Conservation (phyloP, 805 yeast genomes). For the Kodamaea leandrae region DNA sequence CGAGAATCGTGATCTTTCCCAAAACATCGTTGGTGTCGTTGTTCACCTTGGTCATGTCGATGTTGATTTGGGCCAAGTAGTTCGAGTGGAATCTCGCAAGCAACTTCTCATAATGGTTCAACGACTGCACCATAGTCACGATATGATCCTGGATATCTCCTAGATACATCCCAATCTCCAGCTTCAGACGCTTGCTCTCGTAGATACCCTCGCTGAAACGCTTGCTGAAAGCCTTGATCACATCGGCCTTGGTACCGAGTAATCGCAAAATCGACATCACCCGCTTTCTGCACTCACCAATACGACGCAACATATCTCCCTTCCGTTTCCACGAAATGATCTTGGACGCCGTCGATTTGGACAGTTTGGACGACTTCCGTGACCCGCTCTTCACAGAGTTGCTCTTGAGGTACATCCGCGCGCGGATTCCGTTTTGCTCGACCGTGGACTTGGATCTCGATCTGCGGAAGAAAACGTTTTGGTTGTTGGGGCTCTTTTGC, state of each 20-base stretch:
- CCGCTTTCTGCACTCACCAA: conserved; percentile 92
- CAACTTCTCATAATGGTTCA: conserved; percentile 92
- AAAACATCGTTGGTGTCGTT: conserved; percentile 96
- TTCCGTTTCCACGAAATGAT: conserved; percentile 73
- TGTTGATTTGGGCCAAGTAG: conserved; percentile 93
- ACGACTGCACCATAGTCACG: conserved; percentile 93
- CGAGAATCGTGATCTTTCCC: conserved; percentile 88
- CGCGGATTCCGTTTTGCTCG: conserved; percentile 18
- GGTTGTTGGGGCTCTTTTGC: too few species aligned
- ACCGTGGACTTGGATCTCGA: conserved; percentile 39
- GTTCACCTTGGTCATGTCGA: conserved; percentile 95
- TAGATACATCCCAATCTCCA: conserved; percentile 87
- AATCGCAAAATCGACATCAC: conserved; percentile 88
- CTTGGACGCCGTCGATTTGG: conserved; percentile 50
- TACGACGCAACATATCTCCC: conserved; percentile 92
- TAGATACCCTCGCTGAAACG: conserved; percentile 67
- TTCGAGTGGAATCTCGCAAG: conserved; percentile 94
- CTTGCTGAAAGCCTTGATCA: conserved; percentile 92
- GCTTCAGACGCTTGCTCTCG: conserved; percentile 14
- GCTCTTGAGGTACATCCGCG: conserved; percentile 5
- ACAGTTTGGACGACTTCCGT: conserved; percentile 11
- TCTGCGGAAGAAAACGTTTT: conserved; percentile 31
- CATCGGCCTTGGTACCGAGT: conserved; percentile 92
- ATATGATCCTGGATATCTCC: conserved; percentile 98
- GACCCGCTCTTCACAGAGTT: conserved; percentile 7